A percentile compares a stretch with the other conserved stretches of the same genome.
These are phyloP conservation scores for Paramecium tetraurelia DNA, from an alignment of 73 alveolate genomes.

Conservation along the genomic window DNA sequence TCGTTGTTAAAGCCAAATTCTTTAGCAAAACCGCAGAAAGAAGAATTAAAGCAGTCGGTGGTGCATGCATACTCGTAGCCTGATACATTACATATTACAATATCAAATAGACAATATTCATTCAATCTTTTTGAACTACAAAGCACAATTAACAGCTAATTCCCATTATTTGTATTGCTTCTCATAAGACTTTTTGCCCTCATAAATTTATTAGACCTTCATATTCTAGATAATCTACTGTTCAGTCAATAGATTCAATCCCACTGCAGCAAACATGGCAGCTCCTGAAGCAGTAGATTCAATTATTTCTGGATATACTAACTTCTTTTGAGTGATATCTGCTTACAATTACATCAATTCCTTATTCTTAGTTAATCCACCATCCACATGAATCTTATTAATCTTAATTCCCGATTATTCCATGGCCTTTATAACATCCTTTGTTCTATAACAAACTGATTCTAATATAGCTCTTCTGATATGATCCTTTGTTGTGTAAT, in stretches of 20 bases:
- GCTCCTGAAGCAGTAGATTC: slow-evolving; percentile 55
- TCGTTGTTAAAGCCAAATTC: slow-evolving; percentile 92
- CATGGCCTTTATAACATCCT: slow-evolving; percentile 68
- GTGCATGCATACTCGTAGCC: slow-evolving; percentile 95
- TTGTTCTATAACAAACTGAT: slow-evolving; percentile 71
- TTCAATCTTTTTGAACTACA: not conserved
- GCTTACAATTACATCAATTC: slow-evolving; percentile 69
- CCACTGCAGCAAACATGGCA: slow-evolving; percentile 43
- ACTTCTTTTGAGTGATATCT: slow-evolving; percentile 33
- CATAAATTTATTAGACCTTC: not conserved
- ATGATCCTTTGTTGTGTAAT: slow-evolving; percentile 71
- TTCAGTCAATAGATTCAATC: not conserved
- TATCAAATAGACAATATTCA: not conserved
- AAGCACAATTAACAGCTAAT: slow-evolving; percentile 36
- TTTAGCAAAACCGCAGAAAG: slow-evolving; percentile 95
- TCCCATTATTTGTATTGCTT: slow-evolving; percentile 24
- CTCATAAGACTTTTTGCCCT: not conserved
- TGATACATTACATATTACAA: slow-evolving; percentile 62
- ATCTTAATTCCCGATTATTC: slow-evolving; percentile 50
- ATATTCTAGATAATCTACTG: not conserved
- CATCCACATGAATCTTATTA: slow-evolving; percentile 74
- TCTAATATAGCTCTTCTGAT: slow-evolving; percentile 78
- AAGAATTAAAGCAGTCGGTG: slow-evolving; percentile 98
- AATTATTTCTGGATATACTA: not conserved
- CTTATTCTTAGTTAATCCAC: slow-evolving; percentile 74